phyloP scores from a whole-genome alignment of 495 filamentous ascomycete species.

The Immersiella caudata region DNA sequence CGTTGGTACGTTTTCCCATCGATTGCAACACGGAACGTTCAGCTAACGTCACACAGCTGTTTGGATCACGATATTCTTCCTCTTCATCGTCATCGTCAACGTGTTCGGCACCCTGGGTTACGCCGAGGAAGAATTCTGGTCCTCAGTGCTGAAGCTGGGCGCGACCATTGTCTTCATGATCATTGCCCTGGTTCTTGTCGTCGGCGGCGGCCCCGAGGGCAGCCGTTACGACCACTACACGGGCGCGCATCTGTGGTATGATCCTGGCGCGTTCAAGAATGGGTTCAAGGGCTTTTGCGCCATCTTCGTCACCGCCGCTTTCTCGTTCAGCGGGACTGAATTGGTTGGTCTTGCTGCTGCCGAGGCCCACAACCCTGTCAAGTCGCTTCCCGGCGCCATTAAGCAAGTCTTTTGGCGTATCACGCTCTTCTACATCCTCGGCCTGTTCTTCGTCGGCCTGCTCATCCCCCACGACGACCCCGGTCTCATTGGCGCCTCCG shows the following conservation, averaged over 20 bases:
- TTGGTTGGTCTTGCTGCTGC: conserved; percentile 74
- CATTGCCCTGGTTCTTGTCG: conserved; percentile 68
- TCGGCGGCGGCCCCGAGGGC: conserved; percentile 62
- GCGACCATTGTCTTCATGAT: conserved; percentile 73
- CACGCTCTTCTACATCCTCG: conserved; percentile 72
- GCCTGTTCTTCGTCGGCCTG: conserved; percentile 73
- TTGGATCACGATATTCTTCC: conserved; percentile 65
- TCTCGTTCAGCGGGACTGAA: conserved; percentile 74
- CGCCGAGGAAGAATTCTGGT: conserved; percentile 66
- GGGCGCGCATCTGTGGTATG: conserved; percentile 65
- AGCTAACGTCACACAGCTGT: conserved; percentile 45
- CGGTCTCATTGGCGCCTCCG: conserved; percentile 51
- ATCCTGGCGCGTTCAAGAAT: conserved; percentile 72
- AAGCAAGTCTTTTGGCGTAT: conserved; percentile 80
- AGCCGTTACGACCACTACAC: conserved; percentile 54
- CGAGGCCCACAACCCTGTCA: conserved; percentile 66
- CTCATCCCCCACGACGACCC: conserved; percentile 63
- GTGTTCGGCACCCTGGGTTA: conserved; percentile 74
- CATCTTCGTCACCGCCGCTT: conserved; percentile 75
- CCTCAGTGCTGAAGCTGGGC: conserved; percentile 57
- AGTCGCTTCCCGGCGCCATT: conserved; percentile 65
- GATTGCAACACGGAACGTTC: conserved; percentile 14
- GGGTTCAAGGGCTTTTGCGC: conserved; percentile 73
- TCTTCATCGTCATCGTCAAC: conserved; percentile 62
- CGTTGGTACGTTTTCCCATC: conserved; percentile 48